phyloP scores from a whole-genome alignment of 2,329 filamentous ascomycete species.

The Stagonosporopsis chrysanthemi region DNA sequence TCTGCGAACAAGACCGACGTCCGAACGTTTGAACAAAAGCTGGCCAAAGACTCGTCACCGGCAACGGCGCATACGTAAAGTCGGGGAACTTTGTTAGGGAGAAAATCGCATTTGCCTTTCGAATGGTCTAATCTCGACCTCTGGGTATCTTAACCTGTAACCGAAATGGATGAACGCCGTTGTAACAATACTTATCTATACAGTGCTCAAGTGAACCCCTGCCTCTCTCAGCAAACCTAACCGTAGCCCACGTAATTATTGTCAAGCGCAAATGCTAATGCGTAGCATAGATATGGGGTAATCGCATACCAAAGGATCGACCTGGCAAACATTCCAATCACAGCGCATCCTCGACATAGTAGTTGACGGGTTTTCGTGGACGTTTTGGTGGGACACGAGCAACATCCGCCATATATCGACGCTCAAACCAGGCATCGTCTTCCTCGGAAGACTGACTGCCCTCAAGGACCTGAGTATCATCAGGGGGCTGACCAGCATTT shows the following conservation, averaged over 20 bases:
- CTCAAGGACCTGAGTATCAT: background rate
- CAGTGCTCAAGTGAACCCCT: background rate
- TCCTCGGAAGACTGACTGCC: background rate
- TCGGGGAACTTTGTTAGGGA: background rate
- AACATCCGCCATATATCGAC: background rate
- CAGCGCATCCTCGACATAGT: background rate
- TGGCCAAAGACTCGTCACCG: too few relatives aligned
- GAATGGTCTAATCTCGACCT: background rate
- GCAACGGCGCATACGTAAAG: too few relatives aligned
- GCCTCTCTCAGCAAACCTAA: background rate
- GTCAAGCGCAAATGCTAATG: background rate
- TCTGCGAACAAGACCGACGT: too few relatives aligned
- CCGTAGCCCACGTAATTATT: background rate
- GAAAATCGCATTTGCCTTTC: background rate
- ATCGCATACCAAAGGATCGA: background rate
- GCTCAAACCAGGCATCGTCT: background rate
- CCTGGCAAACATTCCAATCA: background rate
- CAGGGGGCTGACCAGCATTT: background rate
- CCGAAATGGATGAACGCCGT: background rate
- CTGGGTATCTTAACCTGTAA: background rate
- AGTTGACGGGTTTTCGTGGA: background rate
- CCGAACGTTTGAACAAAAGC: too few relatives aligned
- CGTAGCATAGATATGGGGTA: background rate
- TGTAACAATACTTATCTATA: background rate
- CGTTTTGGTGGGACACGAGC: background rate